Conservation (phyloP, 306 rosid species). For the Dryas drummondii region DNA sequence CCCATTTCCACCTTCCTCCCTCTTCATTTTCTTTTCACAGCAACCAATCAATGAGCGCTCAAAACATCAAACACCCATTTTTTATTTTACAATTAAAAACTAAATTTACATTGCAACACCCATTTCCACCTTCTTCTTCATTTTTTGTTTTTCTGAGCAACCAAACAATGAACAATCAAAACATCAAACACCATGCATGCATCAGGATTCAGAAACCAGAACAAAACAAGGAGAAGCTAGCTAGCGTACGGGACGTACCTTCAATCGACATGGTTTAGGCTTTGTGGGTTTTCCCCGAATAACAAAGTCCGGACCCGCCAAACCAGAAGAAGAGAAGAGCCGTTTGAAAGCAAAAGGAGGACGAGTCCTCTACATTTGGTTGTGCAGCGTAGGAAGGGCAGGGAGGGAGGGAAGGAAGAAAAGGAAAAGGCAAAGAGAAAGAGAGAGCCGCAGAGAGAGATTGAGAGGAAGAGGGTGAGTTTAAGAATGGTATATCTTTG, state of each 20-base stretch:
- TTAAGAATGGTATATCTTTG: conserved; percentile 47
- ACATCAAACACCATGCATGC: neutral
- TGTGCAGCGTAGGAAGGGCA: neutral
- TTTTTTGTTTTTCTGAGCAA: conserved; percentile 16
- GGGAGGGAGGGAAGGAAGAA: conserved; percentile 14
- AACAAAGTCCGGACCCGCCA: conserved; percentile 19
- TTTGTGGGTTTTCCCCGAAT: conserved; percentile 12
- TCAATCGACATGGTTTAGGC: conserved; percentile 29
- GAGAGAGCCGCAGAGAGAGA: neutral
- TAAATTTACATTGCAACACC: neutral
- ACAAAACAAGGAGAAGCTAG: neutral
- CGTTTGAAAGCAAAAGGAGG: conserved; percentile 11
- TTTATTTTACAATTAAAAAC: neutral
- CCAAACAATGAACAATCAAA: neutral
- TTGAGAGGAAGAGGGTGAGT: conserved; percentile 23
- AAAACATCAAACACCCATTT: too few relatives aligned
- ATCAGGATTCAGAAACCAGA: neutral
- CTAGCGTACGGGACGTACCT: conserved; percentile 35
- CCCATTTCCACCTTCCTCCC: too few relatives aligned
- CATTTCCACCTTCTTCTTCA: neutral
- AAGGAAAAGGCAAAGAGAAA: neutral
- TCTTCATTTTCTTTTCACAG: too few relatives aligned
- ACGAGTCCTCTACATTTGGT: conserved; percentile 25
- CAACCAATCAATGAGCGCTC: too few relatives aligned
- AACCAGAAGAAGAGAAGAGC: conserved; percentile 16